phyloP scores from a whole-genome alignment of 805 yeast species.

The Brettanomyces sp. region DNA sequence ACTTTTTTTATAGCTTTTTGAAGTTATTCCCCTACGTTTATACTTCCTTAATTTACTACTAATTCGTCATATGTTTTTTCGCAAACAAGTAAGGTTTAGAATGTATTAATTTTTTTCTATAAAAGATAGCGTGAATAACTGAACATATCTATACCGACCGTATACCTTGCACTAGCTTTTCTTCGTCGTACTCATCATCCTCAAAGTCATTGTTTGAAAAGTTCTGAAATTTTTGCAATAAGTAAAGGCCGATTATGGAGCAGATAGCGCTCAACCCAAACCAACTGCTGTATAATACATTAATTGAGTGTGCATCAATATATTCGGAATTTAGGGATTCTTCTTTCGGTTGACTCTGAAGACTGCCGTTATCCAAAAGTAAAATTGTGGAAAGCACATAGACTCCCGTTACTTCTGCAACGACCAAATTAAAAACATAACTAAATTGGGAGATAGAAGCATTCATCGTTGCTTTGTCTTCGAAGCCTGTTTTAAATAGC shows the following conservation, averaged over 20 bases:
- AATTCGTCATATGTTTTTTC: no score
- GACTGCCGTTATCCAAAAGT: conserved; percentile 34
- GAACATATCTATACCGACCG: no score
- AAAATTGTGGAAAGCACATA: conserved; percentile 44
- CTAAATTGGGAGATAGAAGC: background rate
- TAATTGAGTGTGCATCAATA: conserved; percentile 30
- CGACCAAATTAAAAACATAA: conserved; percentile 23
- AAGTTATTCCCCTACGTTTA: no score
- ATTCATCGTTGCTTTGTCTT: background rate
- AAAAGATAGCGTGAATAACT: background rate
- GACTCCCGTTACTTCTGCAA: conserved; percentile 35
- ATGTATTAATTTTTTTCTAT: background rate
- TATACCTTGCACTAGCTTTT: conserved; percentile 16
- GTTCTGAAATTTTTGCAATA: conserved; percentile 18
- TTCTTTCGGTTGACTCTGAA: conserved; percentile 35
- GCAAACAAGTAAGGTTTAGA: no score
- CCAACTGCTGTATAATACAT: conserved; percentile 43
- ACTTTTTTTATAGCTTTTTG: no score
- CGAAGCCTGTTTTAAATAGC: background rate
- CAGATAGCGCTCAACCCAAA: conserved; percentile 34
- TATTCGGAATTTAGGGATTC: conserved; percentile 12
- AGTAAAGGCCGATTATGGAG: conserved; percentile 21
- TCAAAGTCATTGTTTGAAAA: conserved; percentile 12
- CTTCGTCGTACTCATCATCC: conserved; percentile 19
- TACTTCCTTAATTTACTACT: no score